Evolutionary conservation across 345 rosid species (phyloP), one percentile per base, ranked within the genome.

Genomic region (Gossypium arboreum): DNA sequence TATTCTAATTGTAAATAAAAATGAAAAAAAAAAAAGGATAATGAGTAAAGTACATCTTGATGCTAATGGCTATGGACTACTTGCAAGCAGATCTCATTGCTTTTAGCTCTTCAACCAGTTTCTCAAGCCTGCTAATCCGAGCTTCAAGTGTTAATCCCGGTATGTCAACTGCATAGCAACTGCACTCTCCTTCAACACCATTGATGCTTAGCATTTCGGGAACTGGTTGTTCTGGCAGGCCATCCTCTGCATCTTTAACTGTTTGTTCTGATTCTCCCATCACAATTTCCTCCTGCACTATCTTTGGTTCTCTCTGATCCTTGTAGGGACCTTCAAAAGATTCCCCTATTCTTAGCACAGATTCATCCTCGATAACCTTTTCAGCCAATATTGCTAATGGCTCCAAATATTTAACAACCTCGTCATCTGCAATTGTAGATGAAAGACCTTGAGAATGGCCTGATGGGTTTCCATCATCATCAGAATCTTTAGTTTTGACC

Each of bases 111-210:
- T 68, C 74, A 57, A 75, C 50, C 51, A 61, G 62, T 75, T 47
- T 72, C 75, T 73, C 79, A 72, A 81, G 81, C 75, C 54, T 76
- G 58, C 43, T 24, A 55, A 81, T 68, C 61, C 69, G 81, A 72
- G 61, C 81, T 75, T 75, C 79, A 18, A 81, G 75, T 61, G 67
- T 58, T 62, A 71, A 39, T 59, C 74, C 74, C 1, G 63, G 34
- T 71, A 51, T 44, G 43, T 78, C 75, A 52, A 52, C 8, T 0
- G 25, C 55, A 43, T 22, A 48, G 73, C 61, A 41, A 41, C 71
- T 65, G 24, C 20, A 27, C 17, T 54, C 71, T 25, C 62, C 47
- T 63, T 16, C 62, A 18, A 5, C 9, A 9, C 54, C 69, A n/a
- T 72, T 52, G 58, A 44, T 55, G 72, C 20, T 9, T 2, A 8